phyloP scores from a whole-genome alignment of 306 rosid genomes.

The Crataegus laevigata region DNA sequence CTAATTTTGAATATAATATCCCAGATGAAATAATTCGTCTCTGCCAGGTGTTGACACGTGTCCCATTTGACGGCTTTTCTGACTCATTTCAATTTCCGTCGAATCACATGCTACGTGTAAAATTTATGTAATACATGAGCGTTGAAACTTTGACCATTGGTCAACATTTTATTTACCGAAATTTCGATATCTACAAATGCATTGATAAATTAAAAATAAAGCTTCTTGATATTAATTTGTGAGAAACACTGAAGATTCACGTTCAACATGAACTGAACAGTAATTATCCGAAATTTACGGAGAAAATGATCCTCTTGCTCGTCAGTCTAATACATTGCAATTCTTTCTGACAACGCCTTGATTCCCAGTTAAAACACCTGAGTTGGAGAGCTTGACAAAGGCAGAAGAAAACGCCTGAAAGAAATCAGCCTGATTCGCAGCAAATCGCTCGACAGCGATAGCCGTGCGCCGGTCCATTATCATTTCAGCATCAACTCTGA shows the following conservation, averaged over 20 bases:
- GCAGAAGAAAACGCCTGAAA: constrained; percentile 25
- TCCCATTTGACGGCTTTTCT: too few relatives aligned
- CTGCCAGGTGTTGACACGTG: too few relatives aligned
- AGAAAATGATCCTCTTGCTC: background rate
- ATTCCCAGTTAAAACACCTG: constrained; percentile 15
- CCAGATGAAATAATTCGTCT: too few relatives aligned
- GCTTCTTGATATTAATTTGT: background rate
- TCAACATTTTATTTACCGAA: too few relatives aligned
- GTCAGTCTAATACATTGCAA: constrained; percentile 12
- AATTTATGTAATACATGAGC: too few relatives aligned
- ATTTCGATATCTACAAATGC: too few relatives aligned
- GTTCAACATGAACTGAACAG: background rate
- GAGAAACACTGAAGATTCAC: background rate
- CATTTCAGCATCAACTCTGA: constrained; percentile 26
- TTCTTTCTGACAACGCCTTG: constrained; percentile 21
- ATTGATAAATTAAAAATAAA: background rate
- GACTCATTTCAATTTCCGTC: too few relatives aligned
- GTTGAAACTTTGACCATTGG: too few relatives aligned
- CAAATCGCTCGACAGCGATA: background rate
- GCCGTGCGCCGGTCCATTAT: constrained; percentile 20
- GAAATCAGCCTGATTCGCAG: constrained; percentile 12
- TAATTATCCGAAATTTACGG: too few relatives aligned
- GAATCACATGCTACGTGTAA: too few relatives aligned
- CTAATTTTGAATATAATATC: too few relatives aligned
- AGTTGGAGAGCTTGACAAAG: constrained; percentile 28